Evolutionary conservation across 1,284 basidiomycete species (phyloP), one percentile per base, ranked within the genome.

Genomic region (Pterula multifida): DNA sequence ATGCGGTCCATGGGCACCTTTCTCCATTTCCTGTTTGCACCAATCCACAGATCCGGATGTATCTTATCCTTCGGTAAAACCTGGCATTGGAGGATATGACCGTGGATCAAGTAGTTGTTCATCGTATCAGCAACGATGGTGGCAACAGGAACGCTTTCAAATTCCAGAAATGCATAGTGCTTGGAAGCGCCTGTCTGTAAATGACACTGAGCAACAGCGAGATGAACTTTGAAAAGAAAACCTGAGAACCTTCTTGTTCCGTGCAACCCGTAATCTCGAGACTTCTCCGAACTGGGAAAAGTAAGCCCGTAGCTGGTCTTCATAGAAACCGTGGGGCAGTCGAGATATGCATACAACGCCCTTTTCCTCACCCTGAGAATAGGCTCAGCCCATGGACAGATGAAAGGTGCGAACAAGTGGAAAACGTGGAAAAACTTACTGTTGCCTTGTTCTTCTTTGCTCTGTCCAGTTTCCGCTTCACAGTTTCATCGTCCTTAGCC

Each of bases 41-140:
- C 95, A 13, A 95, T 72, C 96, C 96, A 99, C 2, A 98, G 68
- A 60, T 93, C 81, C 3, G 93, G 87, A 65, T 98, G 94, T 0
- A 98, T 79, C 56, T 95, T 69, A 26, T 94, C 90, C 57, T 82
- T 81, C 19, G 92, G 86, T 51, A 96, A 79, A 52, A 91, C 68
- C 60, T 87, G 84, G 70, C 95, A 97, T 53, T 81, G 81, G 47
- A 99, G 73, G 55, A 99, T 83, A 60, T 96, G 91, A 2, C 94
- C 94, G 73, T 89, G 81, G 56, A 99, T 74, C 25, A 99, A 78
- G 66, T 98, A 99, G 70, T 98, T 98, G 75, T 99, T 81, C 95
- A 98, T 98, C 45, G 96, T 98, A 61, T 98, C 96, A 3, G 89
- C 86, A 9, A 98, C 96, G 55, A 99, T 97, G 61, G 90, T 70